These are phyloP conservation scores for Sporisorium reilianum DNA, from an alignment of 1,284 basidiomycete genomes.

Conservation along the genomic window DNA sequence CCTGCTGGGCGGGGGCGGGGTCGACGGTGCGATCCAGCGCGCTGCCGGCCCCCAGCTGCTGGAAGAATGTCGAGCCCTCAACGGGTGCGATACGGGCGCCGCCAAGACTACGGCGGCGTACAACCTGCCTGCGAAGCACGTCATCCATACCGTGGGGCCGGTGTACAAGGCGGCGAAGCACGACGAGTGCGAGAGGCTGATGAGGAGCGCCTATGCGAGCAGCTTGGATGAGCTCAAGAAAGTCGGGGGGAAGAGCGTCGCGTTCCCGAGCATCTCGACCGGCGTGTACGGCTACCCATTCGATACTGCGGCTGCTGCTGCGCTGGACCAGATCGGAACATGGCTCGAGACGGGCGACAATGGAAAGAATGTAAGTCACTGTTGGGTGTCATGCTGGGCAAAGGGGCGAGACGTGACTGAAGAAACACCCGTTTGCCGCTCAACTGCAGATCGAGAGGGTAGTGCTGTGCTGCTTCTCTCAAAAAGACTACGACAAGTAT, in stretches of 20 bases:
- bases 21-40: constrained; percentile 86
- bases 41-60: constrained; percentile 82
- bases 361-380: constrained; percentile 25
- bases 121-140: constrained; percentile 74
- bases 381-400: too few species aligned
- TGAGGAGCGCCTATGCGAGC: constrained; percentile 70
- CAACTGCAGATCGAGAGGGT: constrained; percentile 45
- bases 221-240: constrained; percentile 49
- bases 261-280: constrained; percentile 66
- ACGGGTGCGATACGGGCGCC: constrained; percentile 83
- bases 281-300: constrained; percentile 68
- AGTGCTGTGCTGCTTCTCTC: constrained; percentile 60
- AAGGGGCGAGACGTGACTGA: too few species aligned
- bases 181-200: constrained; percentile 51
- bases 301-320: constrained; percentile 48
- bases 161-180: constrained; percentile 72
- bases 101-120: constrained; percentile 79
- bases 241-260: constrained; percentile 37
- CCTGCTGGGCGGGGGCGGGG: constrained; percentile 70
- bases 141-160: constrained; percentile 93
- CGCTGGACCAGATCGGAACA: constrained; percentile 48
- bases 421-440: neutral
- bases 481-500: constrained; percentile 47
- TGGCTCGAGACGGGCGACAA: constrained; percentile 45
- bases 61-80: constrained; percentile 76